Percentiles rank a stretch among this genome's conserved stretches.
These are phyloP conservation scores for Ceratocystis destructans DNA, from an alignment of 2,329 filamentous ascomycete genomes.

Conservation along the genomic window DNA sequence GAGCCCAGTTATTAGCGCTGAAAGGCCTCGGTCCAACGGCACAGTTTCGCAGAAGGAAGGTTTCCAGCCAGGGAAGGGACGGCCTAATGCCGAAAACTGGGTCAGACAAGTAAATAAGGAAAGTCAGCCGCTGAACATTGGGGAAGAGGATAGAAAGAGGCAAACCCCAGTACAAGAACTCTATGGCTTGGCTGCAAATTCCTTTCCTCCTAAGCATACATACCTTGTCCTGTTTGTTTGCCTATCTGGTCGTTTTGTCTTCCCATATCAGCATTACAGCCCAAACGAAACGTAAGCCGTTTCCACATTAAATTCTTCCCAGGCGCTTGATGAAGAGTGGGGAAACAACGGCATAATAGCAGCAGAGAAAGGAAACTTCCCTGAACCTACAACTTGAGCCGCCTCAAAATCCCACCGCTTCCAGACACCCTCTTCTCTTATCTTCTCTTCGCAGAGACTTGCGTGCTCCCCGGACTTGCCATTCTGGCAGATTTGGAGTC, in stretches of 20 bases:
- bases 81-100: constrained; percentile 14
- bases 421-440: neutral
- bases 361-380: neutral
- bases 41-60: neutral
- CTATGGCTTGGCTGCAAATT: neutral
- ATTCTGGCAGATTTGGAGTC: constrained; percentile 12
- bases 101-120: neutral
- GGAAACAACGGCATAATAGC: neutral
- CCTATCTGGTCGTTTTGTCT: neutral
- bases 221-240: neutral
- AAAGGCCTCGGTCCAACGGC: constrained; percentile 11
- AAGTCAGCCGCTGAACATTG: neutral
- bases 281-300: neutral
- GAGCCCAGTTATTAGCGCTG: neutral
- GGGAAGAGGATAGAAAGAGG: neutral
- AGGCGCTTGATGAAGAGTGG: neutral
- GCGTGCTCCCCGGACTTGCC: neutral
- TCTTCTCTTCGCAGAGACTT: neutral
- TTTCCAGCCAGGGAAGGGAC: neutral
- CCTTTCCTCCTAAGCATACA: neutral
- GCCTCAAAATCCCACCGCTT: neutral
- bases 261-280: neutral
- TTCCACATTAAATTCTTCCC: neutral
- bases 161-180: neutral
- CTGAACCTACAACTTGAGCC: neutral